These are phyloP conservation scores for Lepidium sativum DNA, from an alignment of 345 rosid species.

Conservation along the genomic window DNA sequence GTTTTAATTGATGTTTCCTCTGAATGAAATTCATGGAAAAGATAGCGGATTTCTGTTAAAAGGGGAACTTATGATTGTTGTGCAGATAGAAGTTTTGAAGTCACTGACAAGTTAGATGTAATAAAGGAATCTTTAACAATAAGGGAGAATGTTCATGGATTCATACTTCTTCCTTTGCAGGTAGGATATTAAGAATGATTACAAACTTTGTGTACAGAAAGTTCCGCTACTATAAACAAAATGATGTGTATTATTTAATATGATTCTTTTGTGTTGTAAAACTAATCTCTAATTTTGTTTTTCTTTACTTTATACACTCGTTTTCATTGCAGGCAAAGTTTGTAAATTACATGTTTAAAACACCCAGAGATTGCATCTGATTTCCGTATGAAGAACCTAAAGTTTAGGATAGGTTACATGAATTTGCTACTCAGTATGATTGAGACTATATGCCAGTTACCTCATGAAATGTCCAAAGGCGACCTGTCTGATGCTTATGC, in stretches of 20 bases:
- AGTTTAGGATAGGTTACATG: neutral
- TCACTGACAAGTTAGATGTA: neutral
- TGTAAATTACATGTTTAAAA: neutral
- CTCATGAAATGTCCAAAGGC: neutral
- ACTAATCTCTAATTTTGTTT: neutral
- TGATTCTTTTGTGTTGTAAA: neutral
- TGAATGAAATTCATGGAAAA: neutral
- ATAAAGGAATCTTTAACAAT: neutral
- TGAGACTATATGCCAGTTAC: neutral
- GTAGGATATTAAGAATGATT: neutral
- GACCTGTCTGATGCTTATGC: neutral
- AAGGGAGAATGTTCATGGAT: neutral
- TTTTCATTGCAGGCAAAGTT: neutral
- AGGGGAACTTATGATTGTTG: conserved; percentile 54
- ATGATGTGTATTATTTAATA: too few species aligned
- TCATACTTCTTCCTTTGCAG: neutral
- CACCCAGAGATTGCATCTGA: neutral
- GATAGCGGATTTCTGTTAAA: conserved; percentile 31
- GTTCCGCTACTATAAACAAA: too few species aligned
- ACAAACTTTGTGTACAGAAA: neutral
- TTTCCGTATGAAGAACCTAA: neutral
- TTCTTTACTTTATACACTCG: neutral
- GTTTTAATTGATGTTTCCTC: neutral
- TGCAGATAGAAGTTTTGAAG: conserved; percentile 33
- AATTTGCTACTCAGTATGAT: neutral